phyloP scores from a whole-genome alignment of 768 basidiomycete species.

The Tephrocybe sp. region DNA sequence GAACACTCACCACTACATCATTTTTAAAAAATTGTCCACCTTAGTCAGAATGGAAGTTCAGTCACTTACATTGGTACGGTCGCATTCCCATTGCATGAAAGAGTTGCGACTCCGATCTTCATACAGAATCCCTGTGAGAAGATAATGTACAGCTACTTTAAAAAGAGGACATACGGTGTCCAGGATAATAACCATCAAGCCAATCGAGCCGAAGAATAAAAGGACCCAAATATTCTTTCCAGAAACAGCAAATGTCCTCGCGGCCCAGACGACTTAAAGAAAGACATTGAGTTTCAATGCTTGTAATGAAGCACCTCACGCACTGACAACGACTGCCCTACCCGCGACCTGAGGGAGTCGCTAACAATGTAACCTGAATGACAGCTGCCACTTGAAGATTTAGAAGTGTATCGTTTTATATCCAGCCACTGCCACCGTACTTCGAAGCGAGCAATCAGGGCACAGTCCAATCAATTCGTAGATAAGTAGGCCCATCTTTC shows the following conservation, averaged over 20 bases:
- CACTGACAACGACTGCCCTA: constrained; percentile 27
- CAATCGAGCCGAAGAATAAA: constrained; percentile 21
- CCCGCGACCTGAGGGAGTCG: constrained; percentile 30
- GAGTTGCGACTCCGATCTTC: constrained; percentile 24
- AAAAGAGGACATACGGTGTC: constrained; percentile 21
- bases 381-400: constrained; percentile 18
- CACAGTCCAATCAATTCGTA: no score
- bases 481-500: constrained; percentile 8
- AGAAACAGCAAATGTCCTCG: constrained; percentile 26
- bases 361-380: constrained; percentile 26
- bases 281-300: neutral
- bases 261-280: constrained; percentile 15
- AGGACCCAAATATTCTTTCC: constrained; percentile 20
- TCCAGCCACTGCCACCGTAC: no score
- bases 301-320: constrained; percentile 5
- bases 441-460: no score
- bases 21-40: neutral
- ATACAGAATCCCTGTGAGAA: neutral
- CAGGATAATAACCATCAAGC: constrained; percentile 20
- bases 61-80: constrained; percentile 14
- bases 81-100: constrained; percentile 23
- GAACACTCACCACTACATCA: neutral
- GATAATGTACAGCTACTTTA: neutral
- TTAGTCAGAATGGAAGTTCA: no score
- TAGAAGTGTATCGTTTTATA: no score